A percentile compares a stretch with the other conserved stretches of the same genome.
phyloP scores from a whole-genome alignment of 192 early-diverging fungal genomes.

The Backusella tarrabulga region DNA sequence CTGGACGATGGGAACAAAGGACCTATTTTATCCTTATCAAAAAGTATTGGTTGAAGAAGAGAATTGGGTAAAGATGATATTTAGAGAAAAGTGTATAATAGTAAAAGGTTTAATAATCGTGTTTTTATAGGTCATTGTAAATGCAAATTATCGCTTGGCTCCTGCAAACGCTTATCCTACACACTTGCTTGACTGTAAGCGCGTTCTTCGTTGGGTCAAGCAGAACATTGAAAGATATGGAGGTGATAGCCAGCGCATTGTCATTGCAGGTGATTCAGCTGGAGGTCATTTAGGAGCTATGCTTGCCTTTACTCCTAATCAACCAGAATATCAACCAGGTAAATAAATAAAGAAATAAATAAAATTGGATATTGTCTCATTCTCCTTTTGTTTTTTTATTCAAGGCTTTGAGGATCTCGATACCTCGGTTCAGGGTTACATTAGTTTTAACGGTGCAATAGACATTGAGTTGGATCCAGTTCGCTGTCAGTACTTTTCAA shows the following conservation, averaged over 20 bases:
- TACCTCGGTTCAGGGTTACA: conserved; percentile 10
- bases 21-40: conserved; percentile 14
- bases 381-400: not conserved
- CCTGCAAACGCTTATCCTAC: conserved; percentile 49
- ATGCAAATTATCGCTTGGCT: conserved; percentile 35
- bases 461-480: not conserved
- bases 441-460: conserved; percentile 21
- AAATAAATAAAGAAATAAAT: not conserved
- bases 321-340: conserved; percentile 20
- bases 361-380: not conserved
- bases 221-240: conserved; percentile 58
- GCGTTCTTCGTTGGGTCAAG: conserved; percentile 67
- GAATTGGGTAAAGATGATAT: conserved; percentile 17
- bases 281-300: conserved; percentile 21
- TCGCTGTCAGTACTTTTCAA: conserved; percentile 21
- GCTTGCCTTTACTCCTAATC: conserved; percentile 13
- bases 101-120: no score
- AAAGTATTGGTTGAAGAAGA: conserved; percentile 13
- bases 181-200: conserved; percentile 66
- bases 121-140: conserved; percentile 33
- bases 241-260: conserved; percentile 63
- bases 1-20: conserved; percentile 58
- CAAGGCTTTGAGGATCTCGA: conserved; percentile 22
- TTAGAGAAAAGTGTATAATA: not conserved
- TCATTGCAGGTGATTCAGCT: conserved; percentile 42